A percentile compares a stretch with the other conserved stretches of the same genome.
Evolutionary conservation across 345 rosid genomes (phyloP).

Genomic region (Alliaria petiolata): DNA sequence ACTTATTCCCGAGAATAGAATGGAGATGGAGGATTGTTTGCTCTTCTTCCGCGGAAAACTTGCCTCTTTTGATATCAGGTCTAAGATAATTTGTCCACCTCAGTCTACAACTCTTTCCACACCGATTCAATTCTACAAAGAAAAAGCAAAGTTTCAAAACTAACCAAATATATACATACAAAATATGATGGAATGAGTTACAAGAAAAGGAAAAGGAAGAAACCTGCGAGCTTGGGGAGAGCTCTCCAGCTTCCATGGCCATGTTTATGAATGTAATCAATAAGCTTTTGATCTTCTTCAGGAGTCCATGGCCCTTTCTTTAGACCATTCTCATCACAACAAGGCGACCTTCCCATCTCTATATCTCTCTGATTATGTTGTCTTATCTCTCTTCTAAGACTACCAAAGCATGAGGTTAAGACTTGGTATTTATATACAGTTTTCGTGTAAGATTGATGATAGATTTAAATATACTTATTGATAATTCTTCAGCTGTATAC

Average conservation of each 20-base stretch:
- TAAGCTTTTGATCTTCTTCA: conserved; percentile 76
- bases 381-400: conserved; percentile 11
- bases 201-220: not conserved
- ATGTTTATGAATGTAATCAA: conserved; percentile 53
- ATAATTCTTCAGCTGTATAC: conserved; percentile 3
- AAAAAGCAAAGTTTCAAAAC: not conserved
- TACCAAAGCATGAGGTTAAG: conserved; percentile 29
- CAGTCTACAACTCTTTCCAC: conserved; percentile 82
- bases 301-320: conserved; percentile 95
- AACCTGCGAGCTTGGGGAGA: conserved; percentile 83
- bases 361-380: not conserved
- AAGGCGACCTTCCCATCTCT: conserved; percentile 62
- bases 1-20: conserved; percentile 80
- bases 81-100: conserved; percentile 82
- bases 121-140: conserved; percentile 62
- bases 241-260: conserved; percentile 98
- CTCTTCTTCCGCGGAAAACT: conserved; percentile 75
- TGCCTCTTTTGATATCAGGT: conserved; percentile 81
- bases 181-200: not conserved
- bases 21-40: conserved; percentile 74
- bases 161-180: not conserved
- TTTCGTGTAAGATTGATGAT: conserved; percentile 22
- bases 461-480: not conserved
- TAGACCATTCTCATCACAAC: conserved; percentile 65
- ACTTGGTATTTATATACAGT: conserved; percentile 36